Conservation (phyloP, 2,329 filamentous ascomycete species). For the Xylaria sp. region DNA sequence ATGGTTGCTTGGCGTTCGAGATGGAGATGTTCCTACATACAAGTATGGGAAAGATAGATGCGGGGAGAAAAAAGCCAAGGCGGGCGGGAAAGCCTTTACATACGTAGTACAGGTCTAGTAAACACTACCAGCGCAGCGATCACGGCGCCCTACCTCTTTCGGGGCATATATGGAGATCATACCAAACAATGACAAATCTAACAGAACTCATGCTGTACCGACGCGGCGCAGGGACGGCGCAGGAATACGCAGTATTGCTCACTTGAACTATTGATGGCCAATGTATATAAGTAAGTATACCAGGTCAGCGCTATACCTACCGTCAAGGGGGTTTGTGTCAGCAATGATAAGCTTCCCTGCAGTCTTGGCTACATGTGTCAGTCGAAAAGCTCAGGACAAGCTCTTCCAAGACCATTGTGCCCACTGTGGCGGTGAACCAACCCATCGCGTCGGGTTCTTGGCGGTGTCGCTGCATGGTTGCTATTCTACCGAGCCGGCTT, state of each 20-base stretch:
- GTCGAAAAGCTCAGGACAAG: background rate
- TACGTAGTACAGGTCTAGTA: background rate
- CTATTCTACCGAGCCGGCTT: background rate
- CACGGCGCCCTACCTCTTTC: background rate
- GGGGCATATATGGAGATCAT: background rate
- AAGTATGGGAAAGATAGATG: slow-evolving; percentile 7
- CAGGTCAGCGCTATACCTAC: background rate
- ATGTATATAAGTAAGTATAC: no score
- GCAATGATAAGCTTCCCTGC: background rate
- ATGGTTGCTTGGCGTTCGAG: slow-evolving; percentile 28
- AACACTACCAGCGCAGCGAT: background rate
- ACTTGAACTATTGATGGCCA: background rate
- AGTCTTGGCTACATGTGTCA: background rate
- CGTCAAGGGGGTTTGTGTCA: background rate
- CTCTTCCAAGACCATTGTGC: background rate
- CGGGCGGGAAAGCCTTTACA: slow-evolving; percentile 17
- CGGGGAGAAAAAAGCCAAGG: slow-evolving; percentile 24
- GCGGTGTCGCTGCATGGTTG: background rate
- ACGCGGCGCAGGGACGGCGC: background rate
- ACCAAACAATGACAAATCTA: slow-evolving; percentile 8
- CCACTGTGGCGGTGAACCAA: background rate
- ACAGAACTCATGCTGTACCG: slow-evolving; percentile 10
- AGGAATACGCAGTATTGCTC: no score
- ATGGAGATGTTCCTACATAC: background rate
- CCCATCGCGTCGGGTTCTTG: slow-evolving; percentile 4